Base-by-base conservation (phyloP, 2,329 filamentous ascomycete species). In the Colletotrichum chlorophyti region DNA sequence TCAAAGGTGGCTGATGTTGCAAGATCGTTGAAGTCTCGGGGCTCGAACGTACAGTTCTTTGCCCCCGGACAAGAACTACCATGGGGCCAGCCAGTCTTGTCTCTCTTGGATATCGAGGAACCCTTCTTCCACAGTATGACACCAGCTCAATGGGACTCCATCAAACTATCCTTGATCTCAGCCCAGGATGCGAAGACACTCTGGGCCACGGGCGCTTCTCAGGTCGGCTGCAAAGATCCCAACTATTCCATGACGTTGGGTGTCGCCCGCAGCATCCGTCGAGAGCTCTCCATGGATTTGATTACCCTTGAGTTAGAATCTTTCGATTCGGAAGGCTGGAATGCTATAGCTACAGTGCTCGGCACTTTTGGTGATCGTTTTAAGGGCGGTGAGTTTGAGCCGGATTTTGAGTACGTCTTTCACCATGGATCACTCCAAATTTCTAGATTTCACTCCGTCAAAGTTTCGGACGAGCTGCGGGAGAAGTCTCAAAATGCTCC, bases 331-430 rank as follows among this genome's bases (percentile, higher is more conserved):
- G 21, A 24, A n/a, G 43, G 43, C 4, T 60, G 57, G 57, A 14
- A 14, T 4, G 45, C 52, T 8, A 21, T 41, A 6, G 7, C 9
- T 6, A 17, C n/a, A 6, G 6, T 60, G 1, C 24, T 60, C 7
- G 32, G 35, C 0, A 43, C 43, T n/a, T 27, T 60, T 6, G 57
- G 45, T 6, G 17, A 46, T 2, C 47, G 53, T 3, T 14, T 24
- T 9, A 21, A 6, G 3, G 40, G 34, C 3, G 58, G 35, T 11
- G 29, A 47, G 9, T 11, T 52, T 6, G 47, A 63, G 3, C 64
- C 68, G 0, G 70, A 74, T 12, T 65, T 64, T n/a, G 73, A 74
- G 37, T 74, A 69, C 23, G 69, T 66, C 1, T 62, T 72, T n/a
- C 58, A 62, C 3, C 61, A 68, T 24, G 65, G 67, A 2, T 54